These are phyloP conservation scores for Talaromyces nanjingensis DNA, from an alignment of 495 filamentous ascomycete species.

Conservation along the genomic window DNA sequence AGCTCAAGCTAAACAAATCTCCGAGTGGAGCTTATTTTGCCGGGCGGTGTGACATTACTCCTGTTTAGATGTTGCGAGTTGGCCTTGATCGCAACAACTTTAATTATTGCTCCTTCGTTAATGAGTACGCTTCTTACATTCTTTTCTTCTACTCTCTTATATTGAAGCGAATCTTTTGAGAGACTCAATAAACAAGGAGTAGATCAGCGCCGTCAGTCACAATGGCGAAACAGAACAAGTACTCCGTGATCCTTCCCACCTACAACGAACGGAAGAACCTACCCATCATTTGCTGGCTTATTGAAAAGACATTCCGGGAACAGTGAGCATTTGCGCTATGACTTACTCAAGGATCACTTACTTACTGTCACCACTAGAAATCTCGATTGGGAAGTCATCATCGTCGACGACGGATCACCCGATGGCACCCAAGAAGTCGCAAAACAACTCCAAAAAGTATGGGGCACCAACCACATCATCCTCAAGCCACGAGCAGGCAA, in stretches of 20 bases:
- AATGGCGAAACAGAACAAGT: constrained; percentile 60
- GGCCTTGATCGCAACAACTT: background rate
- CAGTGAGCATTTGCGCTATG: constrained; percentile 28
- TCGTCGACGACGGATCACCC: constrained; percentile 96
- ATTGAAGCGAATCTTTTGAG: background rate
- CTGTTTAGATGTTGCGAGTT: constrained; percentile 8
- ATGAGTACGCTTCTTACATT: background rate
- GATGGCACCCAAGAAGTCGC: constrained; percentile 90
- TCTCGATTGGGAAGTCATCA: constrained; percentile 95
- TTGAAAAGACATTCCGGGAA: constrained; percentile 83
- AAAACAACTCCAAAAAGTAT: constrained; percentile 79
- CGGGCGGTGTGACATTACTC: constrained; percentile 4
- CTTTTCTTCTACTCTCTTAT: background rate
- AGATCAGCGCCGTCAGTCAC: constrained; percentile 11
- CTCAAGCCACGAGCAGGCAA: constrained; percentile 86
- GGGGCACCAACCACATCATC: constrained; percentile 64
- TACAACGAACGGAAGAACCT: constrained; percentile 98
- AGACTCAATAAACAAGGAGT: background rate
- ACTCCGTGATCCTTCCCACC: constrained; percentile 93
- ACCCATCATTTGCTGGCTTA: constrained; percentile 89
- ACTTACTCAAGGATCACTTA: background rate
- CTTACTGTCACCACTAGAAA: constrained; percentile 45
- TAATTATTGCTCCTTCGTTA: background rate
- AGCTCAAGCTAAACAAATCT: background rate
- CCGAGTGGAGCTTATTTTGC: constrained; percentile 6